Evolutionary conservation across 495 filamentous ascomycete species (phyloP).

Genomic region (Hypoxylon perforatum): DNA sequence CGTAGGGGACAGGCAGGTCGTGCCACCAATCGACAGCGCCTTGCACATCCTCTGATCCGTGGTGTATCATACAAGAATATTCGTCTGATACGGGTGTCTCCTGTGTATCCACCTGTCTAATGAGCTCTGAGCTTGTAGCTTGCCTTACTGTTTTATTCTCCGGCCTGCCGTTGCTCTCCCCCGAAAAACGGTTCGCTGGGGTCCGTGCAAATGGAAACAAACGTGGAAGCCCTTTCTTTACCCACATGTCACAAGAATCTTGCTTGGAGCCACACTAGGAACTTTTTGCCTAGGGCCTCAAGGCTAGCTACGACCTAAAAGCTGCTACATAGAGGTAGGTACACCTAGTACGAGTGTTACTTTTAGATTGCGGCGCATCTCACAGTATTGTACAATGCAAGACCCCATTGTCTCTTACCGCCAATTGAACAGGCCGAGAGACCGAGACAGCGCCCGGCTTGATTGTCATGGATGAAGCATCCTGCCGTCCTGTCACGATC

Average conservation of each 20-base stretch:
- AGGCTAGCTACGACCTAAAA: constrained; percentile 20
- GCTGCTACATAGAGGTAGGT: constrained; percentile 31
- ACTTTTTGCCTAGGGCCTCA: constrained; percentile 1
- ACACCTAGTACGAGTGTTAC: constrained; percentile 31
- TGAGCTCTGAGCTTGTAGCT: constrained; percentile 13
- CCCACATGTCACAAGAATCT: constrained; percentile 28
- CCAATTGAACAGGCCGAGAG: constrained; percentile 29
- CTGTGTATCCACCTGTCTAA: constrained; percentile 32
- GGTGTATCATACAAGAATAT: constrained; percentile 19
- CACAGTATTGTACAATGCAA: constrained; percentile 33
- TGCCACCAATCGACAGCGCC: constrained; percentile 28
- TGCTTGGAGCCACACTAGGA: constrained; percentile 28
- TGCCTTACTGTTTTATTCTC: constrained; percentile 32
- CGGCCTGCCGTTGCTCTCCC: constrained; percentile 19
- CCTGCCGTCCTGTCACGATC: constrained; percentile 40
- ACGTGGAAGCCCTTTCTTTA: constrained; percentile 27
- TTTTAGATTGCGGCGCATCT: constrained; percentile 40
- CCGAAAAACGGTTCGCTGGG: constrained; percentile 3
- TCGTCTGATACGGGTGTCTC: constrained; percentile 18
- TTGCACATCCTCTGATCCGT: constrained; percentile 23
- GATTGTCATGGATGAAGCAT: constrained; percentile 39
- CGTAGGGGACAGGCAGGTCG: constrained; percentile 36
- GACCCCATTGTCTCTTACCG: constrained; percentile 16
- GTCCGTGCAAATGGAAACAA: constrained; percentile 24
- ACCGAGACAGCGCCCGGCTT: constrained; percentile 38